Evolutionary conservation across 495 filamentous ascomycete species (phyloP).

Genomic region (Penicillium simplicissimum): DNA sequence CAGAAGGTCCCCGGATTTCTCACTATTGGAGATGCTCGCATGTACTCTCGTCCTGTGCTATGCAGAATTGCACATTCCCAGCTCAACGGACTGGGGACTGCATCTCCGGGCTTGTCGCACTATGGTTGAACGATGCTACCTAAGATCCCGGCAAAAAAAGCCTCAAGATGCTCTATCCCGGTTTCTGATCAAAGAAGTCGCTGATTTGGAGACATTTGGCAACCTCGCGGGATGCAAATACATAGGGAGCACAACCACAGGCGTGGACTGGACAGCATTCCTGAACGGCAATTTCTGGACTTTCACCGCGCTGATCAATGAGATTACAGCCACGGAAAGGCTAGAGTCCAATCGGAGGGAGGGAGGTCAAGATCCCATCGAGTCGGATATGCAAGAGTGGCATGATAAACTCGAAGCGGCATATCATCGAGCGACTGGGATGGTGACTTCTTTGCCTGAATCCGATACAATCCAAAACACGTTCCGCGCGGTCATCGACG

Average conservation of each 20-base stretch:
- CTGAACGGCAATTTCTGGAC: conserved; percentile 12
- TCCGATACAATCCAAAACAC: not conserved
- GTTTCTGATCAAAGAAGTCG: conserved; percentile 24
- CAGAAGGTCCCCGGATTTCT: not conserved
- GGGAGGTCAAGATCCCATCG: not conserved
- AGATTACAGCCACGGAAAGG: conserved; percentile 18
- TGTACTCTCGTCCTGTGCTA: conserved; percentile 21
- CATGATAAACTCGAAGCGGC: conserved; percentile 14
- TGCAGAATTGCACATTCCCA: conserved; percentile 18
- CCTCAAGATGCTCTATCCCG: conserved; percentile 6
- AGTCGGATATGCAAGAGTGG: conserved; percentile 16
- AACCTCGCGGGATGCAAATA: conserved; percentile 10
- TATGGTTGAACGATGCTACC: conserved; percentile 18
- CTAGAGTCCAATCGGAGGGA: not conserved
- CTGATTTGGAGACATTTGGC: conserved; percentile 19
- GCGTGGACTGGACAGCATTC: not conserved
- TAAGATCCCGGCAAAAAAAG: not conserved
- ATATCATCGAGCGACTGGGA: conserved; percentile 6
- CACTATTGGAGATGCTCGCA: conserved; percentile 15
- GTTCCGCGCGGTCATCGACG: conserved; percentile 14
- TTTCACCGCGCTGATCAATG: conserved; percentile 16
- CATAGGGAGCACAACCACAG: not conserved
- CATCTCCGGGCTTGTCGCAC: conserved; percentile 23
- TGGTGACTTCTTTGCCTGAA: conserved; percentile 1
- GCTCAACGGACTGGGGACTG: conserved; percentile 21